Percentiles rank a stretch among this genome's conserved stretches.
phyloP scores from a whole-genome alignment of 148 eudicot species.

The Fagopyrum esculentum region DNA sequence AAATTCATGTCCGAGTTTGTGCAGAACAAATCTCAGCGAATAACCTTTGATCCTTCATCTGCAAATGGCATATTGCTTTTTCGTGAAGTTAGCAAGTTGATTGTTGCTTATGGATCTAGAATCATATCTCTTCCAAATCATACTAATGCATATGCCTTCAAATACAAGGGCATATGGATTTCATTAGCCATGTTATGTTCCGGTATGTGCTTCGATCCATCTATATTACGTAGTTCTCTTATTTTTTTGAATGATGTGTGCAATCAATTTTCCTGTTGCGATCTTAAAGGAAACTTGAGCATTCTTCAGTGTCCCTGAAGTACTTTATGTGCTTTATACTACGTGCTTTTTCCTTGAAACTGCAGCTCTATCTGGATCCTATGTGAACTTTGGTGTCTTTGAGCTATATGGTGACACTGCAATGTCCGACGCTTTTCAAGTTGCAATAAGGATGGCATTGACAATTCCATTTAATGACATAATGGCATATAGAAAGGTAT shows the following conservation, averaged over 20 bases:
- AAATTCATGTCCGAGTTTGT: constrained; percentile 91
- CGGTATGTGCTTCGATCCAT: constrained; percentile 31
- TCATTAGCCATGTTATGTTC: constrained; percentile 58
- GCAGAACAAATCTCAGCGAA: constrained; percentile 64
- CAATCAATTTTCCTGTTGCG: not conserved
- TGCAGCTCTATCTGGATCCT: constrained; percentile 83
- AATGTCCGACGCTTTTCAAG: constrained; percentile 79
- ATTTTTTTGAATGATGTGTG: not conserved
- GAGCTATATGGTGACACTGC: constrained; percentile 98
- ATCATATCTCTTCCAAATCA: constrained; percentile 49
- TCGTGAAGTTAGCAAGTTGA: constrained; percentile 88
- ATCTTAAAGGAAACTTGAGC: not conserved
- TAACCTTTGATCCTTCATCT: constrained; percentile 78
- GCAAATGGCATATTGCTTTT: constrained; percentile 92
- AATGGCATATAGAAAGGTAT: constrained; percentile 82
- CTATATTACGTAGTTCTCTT: not conserved
- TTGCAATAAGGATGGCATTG: constrained; percentile 70
- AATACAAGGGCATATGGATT: constrained; percentile 93
- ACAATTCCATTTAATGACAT: constrained; percentile 78
- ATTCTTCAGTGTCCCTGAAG: not conserved
- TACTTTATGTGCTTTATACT: not conserved
- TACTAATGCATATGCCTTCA: constrained; percentile 61
- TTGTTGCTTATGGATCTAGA: constrained; percentile 88
- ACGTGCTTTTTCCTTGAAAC: constrained; percentile 17
- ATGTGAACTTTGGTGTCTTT: constrained; percentile 93